Conservation (phyloP, 208 protist genomes). For the Novymonas esmeraldas region DNA sequence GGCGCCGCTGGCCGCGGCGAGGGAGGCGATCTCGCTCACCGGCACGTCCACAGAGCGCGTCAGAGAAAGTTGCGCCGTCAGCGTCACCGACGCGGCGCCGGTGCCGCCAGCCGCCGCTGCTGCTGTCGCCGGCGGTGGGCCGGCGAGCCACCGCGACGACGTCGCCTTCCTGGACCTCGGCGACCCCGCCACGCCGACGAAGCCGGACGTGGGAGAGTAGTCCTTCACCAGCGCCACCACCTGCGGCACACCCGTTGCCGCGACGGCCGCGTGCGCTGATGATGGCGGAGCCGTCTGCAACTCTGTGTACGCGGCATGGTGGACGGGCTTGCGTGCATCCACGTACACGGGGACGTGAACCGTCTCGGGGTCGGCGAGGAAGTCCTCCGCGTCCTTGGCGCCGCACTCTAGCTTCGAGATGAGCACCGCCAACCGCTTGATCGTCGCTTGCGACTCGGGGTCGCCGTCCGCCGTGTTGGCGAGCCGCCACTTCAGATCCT, state of each 20-base stretch:
- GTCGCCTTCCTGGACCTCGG: neutral
- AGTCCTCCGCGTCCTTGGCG: conserved; percentile 36
- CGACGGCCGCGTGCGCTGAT: neutral
- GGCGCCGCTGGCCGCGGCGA: neutral
- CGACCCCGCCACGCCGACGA: neutral
- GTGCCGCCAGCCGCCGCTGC: neutral
- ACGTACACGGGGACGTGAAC: conserved; percentile 40
- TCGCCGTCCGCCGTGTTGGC: neutral
- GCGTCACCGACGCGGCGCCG: neutral
- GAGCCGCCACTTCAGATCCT: conserved; percentile 26
- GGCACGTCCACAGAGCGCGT: conserved; percentile 1
- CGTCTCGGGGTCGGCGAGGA: conserved; percentile 25
- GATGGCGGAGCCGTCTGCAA: neutral
- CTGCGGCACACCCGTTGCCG: neutral
- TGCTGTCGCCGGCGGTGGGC: neutral
- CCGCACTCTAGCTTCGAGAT: conserved; percentile 30
- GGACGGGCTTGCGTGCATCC: conserved; percentile 2
- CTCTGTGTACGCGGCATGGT: neutral
- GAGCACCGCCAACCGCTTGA: conserved; percentile 31
- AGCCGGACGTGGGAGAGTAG: conserved; percentile 7
- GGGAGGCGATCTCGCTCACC: conserved; percentile 23
- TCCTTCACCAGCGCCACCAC: conserved; percentile 23
- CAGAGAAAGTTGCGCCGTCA: conserved; percentile 19
- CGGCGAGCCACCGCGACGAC: conserved; percentile 5
- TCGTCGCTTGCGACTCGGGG: conserved; percentile 14